phyloP scores from a whole-genome alignment of 495 filamentous ascomycete genomes.

The Penicillium mononematosum region DNA sequence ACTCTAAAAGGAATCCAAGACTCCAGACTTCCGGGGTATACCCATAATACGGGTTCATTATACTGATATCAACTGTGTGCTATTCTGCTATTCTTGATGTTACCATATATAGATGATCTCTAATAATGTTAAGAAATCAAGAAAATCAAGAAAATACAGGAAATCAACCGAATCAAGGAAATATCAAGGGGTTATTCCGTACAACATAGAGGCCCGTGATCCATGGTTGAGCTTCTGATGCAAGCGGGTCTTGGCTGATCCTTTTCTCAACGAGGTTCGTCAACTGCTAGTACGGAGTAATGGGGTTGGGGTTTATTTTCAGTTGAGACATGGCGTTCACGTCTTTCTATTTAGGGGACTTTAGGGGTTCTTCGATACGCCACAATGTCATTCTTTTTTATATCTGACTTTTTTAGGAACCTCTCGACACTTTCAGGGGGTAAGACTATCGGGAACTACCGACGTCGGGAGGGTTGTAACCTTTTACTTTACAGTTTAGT shows the following conservation, averaged over 20 bases:
- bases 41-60: not conserved
- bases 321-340: constrained; percentile 7
- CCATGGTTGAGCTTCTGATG: not conserved
- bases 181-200: not conserved
- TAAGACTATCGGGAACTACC: not conserved
- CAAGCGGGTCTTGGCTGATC: constrained; percentile 1
- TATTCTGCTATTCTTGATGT: not conserved
- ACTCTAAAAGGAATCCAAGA: constrained; percentile 10
- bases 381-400: constrained; percentile 9
- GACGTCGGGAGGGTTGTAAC: not conserved
- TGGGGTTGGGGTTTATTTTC: not conserved
- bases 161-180: too few species aligned
- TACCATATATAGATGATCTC: too few species aligned
- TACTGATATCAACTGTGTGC: not conserved
- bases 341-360: not conserved
- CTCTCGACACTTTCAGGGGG: not conserved
- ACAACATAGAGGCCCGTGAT: not conserved
- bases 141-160: too few species aligned
- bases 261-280: not conserved
- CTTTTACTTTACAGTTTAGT: not conserved
- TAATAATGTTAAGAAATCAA: too few species aligned
- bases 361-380: not conserved
- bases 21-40: constrained; percentile 11
- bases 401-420: too few species aligned
- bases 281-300: too few species aligned